Conservation (phyloP, 139 green algal genomes). For the Yamagishiella unicocca region DNA sequence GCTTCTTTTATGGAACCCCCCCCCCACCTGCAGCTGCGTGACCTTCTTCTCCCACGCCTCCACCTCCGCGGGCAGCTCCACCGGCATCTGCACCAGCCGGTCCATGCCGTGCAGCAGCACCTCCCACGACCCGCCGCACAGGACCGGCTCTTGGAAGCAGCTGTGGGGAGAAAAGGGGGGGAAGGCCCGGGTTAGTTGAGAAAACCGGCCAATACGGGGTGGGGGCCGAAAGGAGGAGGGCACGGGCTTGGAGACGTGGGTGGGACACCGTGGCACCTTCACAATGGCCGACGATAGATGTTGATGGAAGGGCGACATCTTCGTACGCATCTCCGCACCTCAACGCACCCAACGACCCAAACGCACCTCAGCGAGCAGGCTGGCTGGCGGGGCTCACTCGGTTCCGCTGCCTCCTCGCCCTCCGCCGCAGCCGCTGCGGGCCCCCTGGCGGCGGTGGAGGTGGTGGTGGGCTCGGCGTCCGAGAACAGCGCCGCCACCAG, state of each 20-base stretch:
- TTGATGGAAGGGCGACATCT: too few relatives aligned
- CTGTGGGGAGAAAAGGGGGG: neutral
- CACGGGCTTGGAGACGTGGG: too few relatives aligned
- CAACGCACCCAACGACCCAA: too few relatives aligned
- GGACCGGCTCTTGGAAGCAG: neutral
- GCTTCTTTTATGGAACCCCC: too few relatives aligned
- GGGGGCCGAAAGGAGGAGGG: too few relatives aligned
- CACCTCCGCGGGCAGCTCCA: slow-evolving; percentile 37
- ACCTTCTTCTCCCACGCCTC: slow-evolving; percentile 39
- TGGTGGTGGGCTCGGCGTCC: slow-evolving; percentile 1
- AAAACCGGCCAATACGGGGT: too few relatives aligned
- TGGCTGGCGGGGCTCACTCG: neutral
- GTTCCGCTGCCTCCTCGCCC: neutral
- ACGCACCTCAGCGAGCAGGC: slow-evolving; percentile 3
- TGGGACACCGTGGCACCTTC: too few relatives aligned
- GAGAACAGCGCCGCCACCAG: slow-evolving; percentile 51
- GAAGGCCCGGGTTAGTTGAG: neutral
- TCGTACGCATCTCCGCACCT: too few relatives aligned
- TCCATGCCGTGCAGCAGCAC: slow-evolving; percentile 50
- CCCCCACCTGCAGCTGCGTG: slow-evolving; percentile 22
- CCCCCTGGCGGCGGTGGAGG: too few relatives aligned
- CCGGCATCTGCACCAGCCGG: slow-evolving; percentile 22
- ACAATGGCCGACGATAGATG: too few relatives aligned
- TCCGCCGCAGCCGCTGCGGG: neutral
- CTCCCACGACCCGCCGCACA: slow-evolving; percentile 46